These are phyloP conservation scores for Areca catechu DNA, from an alignment of 176 grass and related monocot species.

Conservation along the genomic window DNA sequence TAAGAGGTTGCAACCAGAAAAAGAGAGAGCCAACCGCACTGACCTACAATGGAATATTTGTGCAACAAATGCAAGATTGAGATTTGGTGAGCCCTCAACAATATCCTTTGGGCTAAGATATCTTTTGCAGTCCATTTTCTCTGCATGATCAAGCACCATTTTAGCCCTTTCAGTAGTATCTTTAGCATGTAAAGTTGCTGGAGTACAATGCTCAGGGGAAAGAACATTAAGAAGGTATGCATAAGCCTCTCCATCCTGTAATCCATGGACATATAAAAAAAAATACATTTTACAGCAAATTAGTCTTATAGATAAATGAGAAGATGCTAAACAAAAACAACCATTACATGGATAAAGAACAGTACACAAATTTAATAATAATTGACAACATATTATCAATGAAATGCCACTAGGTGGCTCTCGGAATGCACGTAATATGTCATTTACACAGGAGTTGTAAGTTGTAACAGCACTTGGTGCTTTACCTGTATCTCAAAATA, in stretches of 20 bases:
- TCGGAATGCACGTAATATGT: no score
- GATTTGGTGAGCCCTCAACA: conserved; percentile 89
- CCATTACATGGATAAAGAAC: no score
- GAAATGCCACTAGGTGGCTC: no score
- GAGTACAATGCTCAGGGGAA: conserved; percentile 72
- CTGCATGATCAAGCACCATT: conserved; percentile 87
- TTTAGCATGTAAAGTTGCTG: conserved; percentile 52
- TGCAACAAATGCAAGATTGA: conserved; percentile 97
- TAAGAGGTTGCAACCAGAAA: not conserved
- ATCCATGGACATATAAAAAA: not conserved
- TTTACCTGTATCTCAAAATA: conserved; percentile 34
- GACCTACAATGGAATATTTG: conserved; percentile 96
- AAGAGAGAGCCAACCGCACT: not conserved
- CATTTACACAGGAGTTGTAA: no score
- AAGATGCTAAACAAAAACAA: no score
- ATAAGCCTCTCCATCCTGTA: conserved; percentile 93
- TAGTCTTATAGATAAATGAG: no score
- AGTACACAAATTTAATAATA: no score
- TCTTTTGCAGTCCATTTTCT: conserved; percentile 92
- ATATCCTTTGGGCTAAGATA: conserved; percentile 94
- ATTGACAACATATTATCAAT: no score
- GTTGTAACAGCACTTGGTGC: no score
- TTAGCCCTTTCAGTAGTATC: conserved; percentile 83
- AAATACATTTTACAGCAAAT: not conserved
- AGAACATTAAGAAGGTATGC: conserved; percentile 95